Evolutionary conservation across 1,139 yeast genomes (phyloP), one percentile per base, ranked within the genome.

Genomic region (Geotrichum carabidarum): DNA sequence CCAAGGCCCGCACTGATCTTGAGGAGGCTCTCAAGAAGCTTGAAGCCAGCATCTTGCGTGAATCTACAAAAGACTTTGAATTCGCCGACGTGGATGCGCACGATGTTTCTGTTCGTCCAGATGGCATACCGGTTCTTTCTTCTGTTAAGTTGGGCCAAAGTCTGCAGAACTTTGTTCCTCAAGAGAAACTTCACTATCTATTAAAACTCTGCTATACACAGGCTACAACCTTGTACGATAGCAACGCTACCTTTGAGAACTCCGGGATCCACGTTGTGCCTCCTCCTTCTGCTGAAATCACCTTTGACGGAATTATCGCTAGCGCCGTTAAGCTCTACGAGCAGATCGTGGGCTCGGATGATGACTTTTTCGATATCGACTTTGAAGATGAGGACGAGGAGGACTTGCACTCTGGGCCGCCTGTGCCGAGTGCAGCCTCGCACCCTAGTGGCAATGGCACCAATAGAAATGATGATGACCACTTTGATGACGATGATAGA

Each of bases 291-390:
- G 75, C 86, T 11, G 98, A 91, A 65, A 79, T 91, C 44, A 84
- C 95, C 48, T 91, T 90, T 68, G 98, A 91, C 68, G 98, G 96
- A 32, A 80, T 86, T 9, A 81, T 91, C 30, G 81, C 90, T 7
- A 93, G 88, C 59, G 90, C 91, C n/a, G 84, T 83, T 65, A 74
- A 80, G 27, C 69, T 91, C 44, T 93, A 87, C 68, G 83, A 81
- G 57, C 76, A 79, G 58, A 81, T 91, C 59, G 94, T 94, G 4
- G 98, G 98, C 2, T 80, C 95, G 4, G 95, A 87, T 66, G 98
- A 91, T 63, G 98, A 91, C 70, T 91, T 91, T 71, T 91, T 91
- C 65, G 96, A 89, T 69, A 89, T 91, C 37, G 98, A 91, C 70
- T 91, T 91, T 67, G 98, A 91, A 71, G 98, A 91, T 68, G 96